Base-by-base conservation (phyloP, 305 asterid species). In the Fraxinus greggii region DNA sequence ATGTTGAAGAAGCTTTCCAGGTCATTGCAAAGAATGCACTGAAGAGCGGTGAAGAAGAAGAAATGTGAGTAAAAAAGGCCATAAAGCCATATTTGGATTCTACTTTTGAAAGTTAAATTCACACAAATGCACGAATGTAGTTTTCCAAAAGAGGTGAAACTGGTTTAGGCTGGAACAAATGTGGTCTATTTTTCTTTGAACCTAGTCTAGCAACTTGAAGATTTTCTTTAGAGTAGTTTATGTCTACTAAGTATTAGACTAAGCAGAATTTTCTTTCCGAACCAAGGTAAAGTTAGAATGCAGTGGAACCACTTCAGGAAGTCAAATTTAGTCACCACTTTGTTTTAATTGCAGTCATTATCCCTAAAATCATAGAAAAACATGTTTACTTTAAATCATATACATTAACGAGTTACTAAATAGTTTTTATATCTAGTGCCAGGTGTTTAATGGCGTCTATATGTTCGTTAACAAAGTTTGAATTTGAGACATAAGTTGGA, bases 1-100 rank as follows among this genome's bases (percentile, higher is more conserved):
- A 91, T 51, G 97, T 92, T n/a, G 98, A 94, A 77, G 97, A 92
- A 85, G 97, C 98, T 82, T 94, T 94, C 86, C 97, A 91, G 82
- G 91, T 92, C 86, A 92, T 94, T 79, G 96, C 90, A 24, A 88
- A 88, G 81, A 88, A 88, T 88, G 92, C 92, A 63, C 82, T 89
- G 73, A 85, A 88, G 77, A 89, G 88, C 12, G 92, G 88, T 36
- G 91, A 89, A 76, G 92, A 89, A 81, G 91, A 89, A 80, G 92
- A 89, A 90, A 89, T 93, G 98, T 95, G 83, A 93, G 98, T 86
- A 56, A 9, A 78, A 76, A 15, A 35, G 65, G 40, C 79, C 23
- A 1, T 69, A 48, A 36, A 54, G 24, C 77, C 48, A 59, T 21
- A 6, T 24, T 35, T 54, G 40, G 4, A 76, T 65, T 19, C 9